Conservation (phyloP, 306 rosid genomes). For the Datisca glomerata region DNA sequence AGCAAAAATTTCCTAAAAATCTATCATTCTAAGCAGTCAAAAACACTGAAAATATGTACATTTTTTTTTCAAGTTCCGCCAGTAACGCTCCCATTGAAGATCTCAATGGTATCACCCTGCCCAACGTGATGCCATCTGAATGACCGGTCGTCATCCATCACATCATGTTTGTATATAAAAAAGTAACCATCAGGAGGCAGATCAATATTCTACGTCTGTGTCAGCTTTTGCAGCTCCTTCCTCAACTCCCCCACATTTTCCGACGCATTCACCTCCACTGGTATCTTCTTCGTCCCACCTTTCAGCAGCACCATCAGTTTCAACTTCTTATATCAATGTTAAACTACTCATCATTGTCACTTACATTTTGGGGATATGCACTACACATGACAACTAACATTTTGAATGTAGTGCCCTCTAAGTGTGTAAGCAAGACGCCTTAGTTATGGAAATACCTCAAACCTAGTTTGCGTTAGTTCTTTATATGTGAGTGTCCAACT, state of each 20-base stretch:
- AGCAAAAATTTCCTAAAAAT: too few species aligned
- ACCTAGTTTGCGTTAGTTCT: too few species aligned
- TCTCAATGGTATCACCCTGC: slow-evolving; percentile 60
- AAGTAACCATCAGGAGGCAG: slow-evolving; percentile 53
- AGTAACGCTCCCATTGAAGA: slow-evolving; percentile 51
- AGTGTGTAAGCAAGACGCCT: too few species aligned
- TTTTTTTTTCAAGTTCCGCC: slow-evolving; percentile 48
- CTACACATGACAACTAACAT: too few species aligned
- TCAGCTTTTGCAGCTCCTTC: slow-evolving; percentile 50
- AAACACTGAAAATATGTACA: too few species aligned
- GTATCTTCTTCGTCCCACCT: slow-evolving; percentile 31
- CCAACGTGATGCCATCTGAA: slow-evolving; percentile 63
- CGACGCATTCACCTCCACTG: slow-evolving; percentile 36
- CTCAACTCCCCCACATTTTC: slow-evolving; percentile 56
- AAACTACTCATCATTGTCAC: too few species aligned
- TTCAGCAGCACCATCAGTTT: slow-evolving; percentile 29
- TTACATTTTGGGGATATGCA: too few species aligned
- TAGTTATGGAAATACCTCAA: too few species aligned
- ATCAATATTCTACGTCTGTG: slow-evolving; percentile 31
- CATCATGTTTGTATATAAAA: slow-evolving; percentile 54
- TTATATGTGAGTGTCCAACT: too few species aligned
- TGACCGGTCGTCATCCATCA: slow-evolving; percentile 67
- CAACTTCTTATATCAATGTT: too few species aligned
- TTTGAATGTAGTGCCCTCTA: too few species aligned
- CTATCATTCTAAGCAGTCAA: too few species aligned